Percentiles rank a stretch among this genome's conserved stretches.
Conservation (phyloP, 345 rosid species). For the Euclidium syriacum region DNA sequence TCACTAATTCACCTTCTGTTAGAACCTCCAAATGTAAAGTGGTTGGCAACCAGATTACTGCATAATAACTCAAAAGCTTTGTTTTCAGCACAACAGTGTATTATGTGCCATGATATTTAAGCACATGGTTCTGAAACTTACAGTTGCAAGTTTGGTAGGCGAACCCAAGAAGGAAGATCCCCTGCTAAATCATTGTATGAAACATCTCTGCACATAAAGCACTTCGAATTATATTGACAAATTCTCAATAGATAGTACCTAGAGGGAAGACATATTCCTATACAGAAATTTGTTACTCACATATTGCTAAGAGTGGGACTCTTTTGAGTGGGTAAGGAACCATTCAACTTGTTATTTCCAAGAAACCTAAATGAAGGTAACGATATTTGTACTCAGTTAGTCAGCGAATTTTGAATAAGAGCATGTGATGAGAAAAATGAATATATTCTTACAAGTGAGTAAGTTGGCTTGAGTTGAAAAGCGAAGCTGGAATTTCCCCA, state of each 20-base stretch:
- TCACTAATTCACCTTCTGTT: conserved; percentile 13
- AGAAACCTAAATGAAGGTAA: conserved; percentile 47
- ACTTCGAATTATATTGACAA: neutral
- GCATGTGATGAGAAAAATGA: neutral
- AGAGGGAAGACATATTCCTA: conserved; percentile 5
- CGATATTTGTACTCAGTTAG: conserved; percentile 2
- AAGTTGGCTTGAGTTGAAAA: conserved; percentile 30
- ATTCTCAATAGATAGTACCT: neutral
- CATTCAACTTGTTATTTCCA: conserved; percentile 40
- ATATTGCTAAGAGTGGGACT: conserved; percentile 47
- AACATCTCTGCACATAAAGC: conserved; percentile 53
- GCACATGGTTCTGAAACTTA: conserved; percentile 27
- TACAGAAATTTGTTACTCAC: conserved; percentile 40
- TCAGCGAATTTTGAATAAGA: neutral
- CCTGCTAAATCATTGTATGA: conserved; percentile 68
- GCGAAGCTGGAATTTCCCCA: conserved; percentile 57
- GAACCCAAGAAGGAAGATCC: conserved; percentile 68
- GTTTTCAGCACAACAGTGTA: neutral
- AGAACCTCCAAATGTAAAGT: conserved; percentile 21
- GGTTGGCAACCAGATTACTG: conserved; percentile 31
- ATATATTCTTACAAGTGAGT: conserved; percentile 49
- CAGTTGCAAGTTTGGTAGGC: conserved; percentile 41
- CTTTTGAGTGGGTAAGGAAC: conserved; percentile 53
- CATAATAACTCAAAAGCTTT: neutral
- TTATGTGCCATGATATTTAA: conserved; percentile 7